Percentiles rank a stretch among this genome's conserved stretches.
Conservation (phyloP, 2,329 filamentous ascomycete genomes). For the Botryotinia calthae region DNA sequence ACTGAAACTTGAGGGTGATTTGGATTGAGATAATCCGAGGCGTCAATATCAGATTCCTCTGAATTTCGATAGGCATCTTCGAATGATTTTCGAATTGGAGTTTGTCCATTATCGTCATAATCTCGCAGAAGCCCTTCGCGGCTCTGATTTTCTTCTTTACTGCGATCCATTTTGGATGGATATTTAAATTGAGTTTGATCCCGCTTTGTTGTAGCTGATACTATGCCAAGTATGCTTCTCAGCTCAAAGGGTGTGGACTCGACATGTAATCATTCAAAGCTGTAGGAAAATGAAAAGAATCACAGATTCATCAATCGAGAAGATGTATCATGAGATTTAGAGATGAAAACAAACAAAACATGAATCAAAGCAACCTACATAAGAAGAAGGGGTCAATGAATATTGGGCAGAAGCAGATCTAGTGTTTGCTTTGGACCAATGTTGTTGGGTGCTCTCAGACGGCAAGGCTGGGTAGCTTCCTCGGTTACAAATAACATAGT, state of each 20-base stretch:
- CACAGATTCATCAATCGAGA: neutral
- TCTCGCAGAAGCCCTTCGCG: constrained; percentile 37
- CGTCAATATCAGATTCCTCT: constrained; percentile 43
- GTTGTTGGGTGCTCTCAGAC: neutral
- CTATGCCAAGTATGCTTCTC: neutral
- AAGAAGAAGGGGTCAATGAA: neutral
- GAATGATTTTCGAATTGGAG: constrained; percentile 37
- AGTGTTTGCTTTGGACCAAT: neutral
- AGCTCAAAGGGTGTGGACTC: neutral
- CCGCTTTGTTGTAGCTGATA: neutral
- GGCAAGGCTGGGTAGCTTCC: neutral
- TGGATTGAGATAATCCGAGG: constrained; percentile 42
- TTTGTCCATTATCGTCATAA: constrained; percentile 30
- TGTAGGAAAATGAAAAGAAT: neutral
- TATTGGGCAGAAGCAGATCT: neutral
- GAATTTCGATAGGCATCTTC: constrained; percentile 38
- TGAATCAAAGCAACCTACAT: neutral
- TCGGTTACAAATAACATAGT: neutral
- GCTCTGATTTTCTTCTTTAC: constrained; percentile 31
- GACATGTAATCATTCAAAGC: neutral
- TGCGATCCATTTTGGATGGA: constrained; percentile 27
- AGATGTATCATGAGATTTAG: neutral
- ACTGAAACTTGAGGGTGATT: constrained; percentile 36
- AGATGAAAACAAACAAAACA: neutral
- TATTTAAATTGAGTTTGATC: neutral